These are phyloP conservation scores for Calocera cornea DNA, from an alignment of 768 basidiomycete species.

Conservation along the genomic window DNA sequence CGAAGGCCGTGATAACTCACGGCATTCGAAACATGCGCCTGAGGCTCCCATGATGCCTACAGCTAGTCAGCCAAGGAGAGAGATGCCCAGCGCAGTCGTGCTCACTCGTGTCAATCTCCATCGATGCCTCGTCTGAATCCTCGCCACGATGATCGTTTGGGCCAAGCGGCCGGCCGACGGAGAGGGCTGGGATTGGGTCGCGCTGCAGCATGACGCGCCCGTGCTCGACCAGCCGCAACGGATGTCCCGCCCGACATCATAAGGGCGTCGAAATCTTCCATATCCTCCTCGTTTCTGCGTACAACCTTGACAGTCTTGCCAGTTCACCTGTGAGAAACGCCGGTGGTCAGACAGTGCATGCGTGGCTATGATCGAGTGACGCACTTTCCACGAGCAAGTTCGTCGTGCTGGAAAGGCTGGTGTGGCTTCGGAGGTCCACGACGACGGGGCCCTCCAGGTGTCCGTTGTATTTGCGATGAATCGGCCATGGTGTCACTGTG, in stretches of 20 bases:
- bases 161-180: background rate
- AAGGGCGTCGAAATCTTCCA: background rate
- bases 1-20: background rate
- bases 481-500: background rate
- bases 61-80: background rate
- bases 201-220: background rate
- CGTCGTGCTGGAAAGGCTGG: background rate
- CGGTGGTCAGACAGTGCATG: background rate
- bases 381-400: constrained; percentile 2
- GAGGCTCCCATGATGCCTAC: background rate
- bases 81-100: background rate
- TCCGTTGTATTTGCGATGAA: background rate
- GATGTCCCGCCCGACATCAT: background rate
- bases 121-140: background rate
- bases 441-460: background rate
- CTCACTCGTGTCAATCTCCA: background rate
- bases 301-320: background rate
- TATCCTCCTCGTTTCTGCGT: background rate
- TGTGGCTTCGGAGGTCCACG: background rate
- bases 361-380: background rate
- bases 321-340: background rate
- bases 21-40: background rate
- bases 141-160: background rate
- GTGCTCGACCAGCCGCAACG: background rate
- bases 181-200: background rate